Evolutionary conservation across 305 asterid genomes (phyloP).

Genomic region (Solanum chacoense): DNA sequence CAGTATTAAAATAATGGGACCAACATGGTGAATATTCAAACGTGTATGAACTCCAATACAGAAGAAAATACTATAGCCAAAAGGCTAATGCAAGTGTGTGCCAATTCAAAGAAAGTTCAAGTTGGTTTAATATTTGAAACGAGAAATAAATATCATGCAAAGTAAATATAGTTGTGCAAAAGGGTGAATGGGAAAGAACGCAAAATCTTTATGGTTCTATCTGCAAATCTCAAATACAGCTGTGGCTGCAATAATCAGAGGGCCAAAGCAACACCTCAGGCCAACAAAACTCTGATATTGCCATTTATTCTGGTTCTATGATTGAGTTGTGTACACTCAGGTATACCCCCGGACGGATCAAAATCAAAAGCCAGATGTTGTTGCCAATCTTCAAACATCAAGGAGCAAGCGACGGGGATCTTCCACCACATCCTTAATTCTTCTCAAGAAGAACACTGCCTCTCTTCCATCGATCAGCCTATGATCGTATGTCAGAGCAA

Average conservation of each 20-base stretch:
- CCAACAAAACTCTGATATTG: slow-evolving; percentile 34
- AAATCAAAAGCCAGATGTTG: neutral
- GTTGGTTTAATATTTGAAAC: neutral
- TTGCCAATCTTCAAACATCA: slow-evolving; percentile 44
- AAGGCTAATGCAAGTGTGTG: neutral
- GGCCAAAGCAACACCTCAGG: slow-evolving; percentile 3
- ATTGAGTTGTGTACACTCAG: slow-evolving; percentile 6
- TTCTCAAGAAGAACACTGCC: slow-evolving; percentile 87
- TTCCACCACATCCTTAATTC: slow-evolving; percentile 94
- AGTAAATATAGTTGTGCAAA: neutral
- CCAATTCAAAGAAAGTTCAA: neutral
- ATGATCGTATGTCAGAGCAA: slow-evolving; percentile 92
- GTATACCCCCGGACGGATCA: neutral
- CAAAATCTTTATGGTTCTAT: neutral
- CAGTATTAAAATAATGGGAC: neutral
- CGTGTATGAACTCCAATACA: neutral
- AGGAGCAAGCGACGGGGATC: slow-evolving; percentile 90
- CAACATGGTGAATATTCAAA: neutral
- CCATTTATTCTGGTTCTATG: slow-evolving; percentile 34
- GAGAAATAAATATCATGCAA: neutral
- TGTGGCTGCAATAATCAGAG: slow-evolving; percentile 6
- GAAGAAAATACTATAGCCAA: neutral
- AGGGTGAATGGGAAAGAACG: neutral
- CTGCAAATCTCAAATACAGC: slow-evolving; percentile 2
- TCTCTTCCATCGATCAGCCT: slow-evolving; percentile 99